phyloP scores from a whole-genome alignment of 202 grass and related monocot species.

The Saccharum hybrid region DNA sequence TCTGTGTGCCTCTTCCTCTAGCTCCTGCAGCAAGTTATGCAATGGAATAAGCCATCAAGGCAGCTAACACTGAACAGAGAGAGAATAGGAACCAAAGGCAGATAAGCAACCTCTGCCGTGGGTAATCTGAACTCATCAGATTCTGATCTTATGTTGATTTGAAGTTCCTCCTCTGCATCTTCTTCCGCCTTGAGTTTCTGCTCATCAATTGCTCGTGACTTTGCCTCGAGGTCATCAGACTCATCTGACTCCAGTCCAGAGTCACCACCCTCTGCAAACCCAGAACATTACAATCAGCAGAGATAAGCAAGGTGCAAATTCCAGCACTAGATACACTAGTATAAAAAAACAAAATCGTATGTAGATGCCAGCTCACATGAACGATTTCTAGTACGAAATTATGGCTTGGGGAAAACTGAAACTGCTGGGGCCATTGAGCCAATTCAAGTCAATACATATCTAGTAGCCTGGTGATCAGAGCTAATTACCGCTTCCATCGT shows the following conservation, averaged over 20 bases:
- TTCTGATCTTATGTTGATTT: conserved; percentile 76
- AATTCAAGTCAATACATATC: background rate
- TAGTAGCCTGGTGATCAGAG: background rate
- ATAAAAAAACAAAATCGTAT: background rate
- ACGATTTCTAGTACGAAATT: conserved; percentile 6
- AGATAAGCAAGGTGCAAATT: background rate
- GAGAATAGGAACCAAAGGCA: background rate
- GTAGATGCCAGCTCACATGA: background rate
- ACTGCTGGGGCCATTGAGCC: conserved; percentile 15
- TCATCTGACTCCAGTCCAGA: conserved; percentile 72
- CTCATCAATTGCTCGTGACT: conserved; percentile 74
- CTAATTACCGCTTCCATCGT: conserved; percentile 50
- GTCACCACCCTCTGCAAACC: conserved; percentile 47
- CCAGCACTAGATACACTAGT: background rate
- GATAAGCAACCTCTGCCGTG: conserved; percentile 66
- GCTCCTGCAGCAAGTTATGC: conserved; percentile 53
- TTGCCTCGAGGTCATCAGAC: conserved; percentile 75
- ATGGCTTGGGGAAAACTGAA: background rate
- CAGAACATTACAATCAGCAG: background rate
- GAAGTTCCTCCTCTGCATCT: conserved; percentile 72
- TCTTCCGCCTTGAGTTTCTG: conserved; percentile 55
- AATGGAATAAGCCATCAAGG: conserved; percentile 6
- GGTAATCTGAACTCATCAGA: conserved; percentile 90
- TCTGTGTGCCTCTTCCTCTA: conserved; percentile 73
- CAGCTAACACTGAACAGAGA: background rate